Base-by-base conservation (phyloP, 805 yeast genomes). In the Ogataea neopini region DNA sequence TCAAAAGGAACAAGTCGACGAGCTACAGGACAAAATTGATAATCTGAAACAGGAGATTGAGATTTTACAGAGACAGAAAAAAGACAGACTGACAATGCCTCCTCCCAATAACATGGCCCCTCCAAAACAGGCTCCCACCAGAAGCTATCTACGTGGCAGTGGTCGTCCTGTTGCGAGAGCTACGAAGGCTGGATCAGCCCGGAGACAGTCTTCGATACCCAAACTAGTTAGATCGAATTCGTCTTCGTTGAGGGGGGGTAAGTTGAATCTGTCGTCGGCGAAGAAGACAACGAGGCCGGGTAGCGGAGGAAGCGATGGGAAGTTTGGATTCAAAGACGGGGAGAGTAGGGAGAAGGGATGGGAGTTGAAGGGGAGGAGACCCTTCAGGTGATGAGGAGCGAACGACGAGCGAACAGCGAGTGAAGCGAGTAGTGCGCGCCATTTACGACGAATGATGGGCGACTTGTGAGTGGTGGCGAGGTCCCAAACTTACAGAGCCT, bases 341-440 rank as follows among this genome's bases (percentile, higher is more conserved):
- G 25, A 22, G 8, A 22, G 7, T n/a, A n/a, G n/a, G 8, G 8
- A 45, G 25, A 10, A 14, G n/a, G 10, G 43, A n/a, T 60, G 66
- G 66, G 56, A 57, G 29, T 53, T 57, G 6, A 57, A 48, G 28
- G 64, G 60, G 8, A 49, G 61, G 10, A 53, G 42, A 45, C 67
- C 66, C 9, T 63, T 62, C 28, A 52, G 63, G 36, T 59, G 43
- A 38, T 32, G 18, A 8, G 25, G 7, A 22, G 25, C 8, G 25
- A 8, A n/a, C n/a, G 25, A 6, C 8, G 25, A 6, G 25, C 8
- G 8, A 22, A 6, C 7, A 6, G 8, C 8, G 25, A 22, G 25
- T 8, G 25, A 8, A 8, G 25, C 25, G 25, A 22, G 25, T 22
- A 5, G 25, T 6, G 8, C 8, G 8, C 8, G 25, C 8, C 5